Conservation (phyloP, 2,329 filamentous ascomycete species). For the Fonsecaea nubica region DNA sequence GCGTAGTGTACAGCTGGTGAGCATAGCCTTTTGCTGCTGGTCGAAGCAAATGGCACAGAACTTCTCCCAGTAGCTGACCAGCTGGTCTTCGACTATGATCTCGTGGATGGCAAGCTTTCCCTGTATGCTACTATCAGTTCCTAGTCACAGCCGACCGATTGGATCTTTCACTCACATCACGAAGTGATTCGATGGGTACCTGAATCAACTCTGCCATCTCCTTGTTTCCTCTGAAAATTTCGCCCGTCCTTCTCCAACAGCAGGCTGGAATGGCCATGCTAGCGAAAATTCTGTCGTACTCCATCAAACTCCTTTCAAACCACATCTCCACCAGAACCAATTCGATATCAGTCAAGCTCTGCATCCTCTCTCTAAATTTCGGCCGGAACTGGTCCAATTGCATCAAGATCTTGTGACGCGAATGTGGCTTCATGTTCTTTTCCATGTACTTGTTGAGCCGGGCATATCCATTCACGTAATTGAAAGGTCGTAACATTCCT, state of each 20-base stretch:
- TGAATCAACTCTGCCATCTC: conserved; percentile 98
- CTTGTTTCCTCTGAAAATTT: conserved; percentile 96
- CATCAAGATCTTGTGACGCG: conserved; percentile 87
- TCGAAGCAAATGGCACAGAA: conserved; percentile 98
- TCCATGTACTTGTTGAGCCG: conserved; percentile 91
- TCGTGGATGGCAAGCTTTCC: conserved; percentile 95
- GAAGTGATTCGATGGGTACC: conserved; percentile 85
- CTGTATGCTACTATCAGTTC: conserved; percentile 53
- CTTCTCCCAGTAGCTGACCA: conserved; percentile 98
- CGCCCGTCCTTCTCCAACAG: conserved; percentile 94
- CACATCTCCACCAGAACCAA: conserved; percentile 97
- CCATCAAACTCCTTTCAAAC: conserved; percentile 96
- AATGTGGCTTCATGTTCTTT: conserved; percentile 78
- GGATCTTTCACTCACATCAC: conserved; percentile 72
- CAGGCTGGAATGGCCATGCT: conserved; percentile 99
- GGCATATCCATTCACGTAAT: conserved; percentile 96
- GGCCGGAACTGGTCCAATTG: conserved; percentile 93
- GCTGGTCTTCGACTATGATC: conserved; percentile 90
- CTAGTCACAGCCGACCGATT: neutral
- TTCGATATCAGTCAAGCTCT: conserved; percentile 89
- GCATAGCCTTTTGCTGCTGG: conserved; percentile 86
- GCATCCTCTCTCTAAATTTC: conserved; percentile 94
- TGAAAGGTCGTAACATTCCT: conserved; percentile 92
- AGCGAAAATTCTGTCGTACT: conserved; percentile 97
- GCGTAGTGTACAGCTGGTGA: conserved; percentile 92